phyloP scores from a whole-genome alignment of 768 basidiomycete genomes.

The Cystobasidium onofrii region DNA sequence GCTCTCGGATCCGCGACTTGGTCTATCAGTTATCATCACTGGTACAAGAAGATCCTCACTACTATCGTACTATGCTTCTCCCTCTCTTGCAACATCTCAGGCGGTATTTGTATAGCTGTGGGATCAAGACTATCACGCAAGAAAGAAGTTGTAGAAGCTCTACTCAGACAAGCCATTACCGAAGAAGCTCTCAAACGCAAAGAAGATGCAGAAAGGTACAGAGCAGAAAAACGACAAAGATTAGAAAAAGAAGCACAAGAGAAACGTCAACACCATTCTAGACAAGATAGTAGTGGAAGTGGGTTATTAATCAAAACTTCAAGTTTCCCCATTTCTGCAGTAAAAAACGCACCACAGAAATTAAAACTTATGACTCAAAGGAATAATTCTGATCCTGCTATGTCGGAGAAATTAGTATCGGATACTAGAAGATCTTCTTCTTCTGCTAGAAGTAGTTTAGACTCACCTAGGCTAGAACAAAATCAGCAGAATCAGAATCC shows the following conservation, averaged over 20 bases:
- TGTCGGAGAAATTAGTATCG: neutral
- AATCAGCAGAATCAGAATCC: neutral
- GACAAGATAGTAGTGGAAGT: neutral
- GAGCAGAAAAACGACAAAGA: constrained; percentile 14
- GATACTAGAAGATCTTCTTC: neutral
- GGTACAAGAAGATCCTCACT: constrained; percentile 26
- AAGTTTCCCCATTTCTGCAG: neutral
- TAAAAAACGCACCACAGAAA: neutral
- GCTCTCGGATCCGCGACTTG: constrained; percentile 31
- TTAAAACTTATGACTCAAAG: neutral
- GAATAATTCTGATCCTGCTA: neutral
- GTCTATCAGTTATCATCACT: constrained; percentile 33
- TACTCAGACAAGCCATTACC: constrained; percentile 28
- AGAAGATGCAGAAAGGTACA: constrained; percentile 19
- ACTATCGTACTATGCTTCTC: constrained; percentile 33
- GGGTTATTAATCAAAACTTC: neutral
- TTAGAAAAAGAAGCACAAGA: constrained; percentile 2
- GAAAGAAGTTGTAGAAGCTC: constrained; percentile 30
- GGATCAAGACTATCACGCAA: constrained; percentile 29
- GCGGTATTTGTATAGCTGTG: constrained; percentile 30
- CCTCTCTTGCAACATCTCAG: constrained; percentile 32
- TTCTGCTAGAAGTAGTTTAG: constrained; percentile 1
- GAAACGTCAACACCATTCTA: neutral
- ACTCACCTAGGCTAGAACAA: neutral
- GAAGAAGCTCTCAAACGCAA: constrained; percentile 33